Base-by-base conservation (phyloP, 2,329 filamentous ascomycete genomes). In the Incumbomyces lentus region DNA sequence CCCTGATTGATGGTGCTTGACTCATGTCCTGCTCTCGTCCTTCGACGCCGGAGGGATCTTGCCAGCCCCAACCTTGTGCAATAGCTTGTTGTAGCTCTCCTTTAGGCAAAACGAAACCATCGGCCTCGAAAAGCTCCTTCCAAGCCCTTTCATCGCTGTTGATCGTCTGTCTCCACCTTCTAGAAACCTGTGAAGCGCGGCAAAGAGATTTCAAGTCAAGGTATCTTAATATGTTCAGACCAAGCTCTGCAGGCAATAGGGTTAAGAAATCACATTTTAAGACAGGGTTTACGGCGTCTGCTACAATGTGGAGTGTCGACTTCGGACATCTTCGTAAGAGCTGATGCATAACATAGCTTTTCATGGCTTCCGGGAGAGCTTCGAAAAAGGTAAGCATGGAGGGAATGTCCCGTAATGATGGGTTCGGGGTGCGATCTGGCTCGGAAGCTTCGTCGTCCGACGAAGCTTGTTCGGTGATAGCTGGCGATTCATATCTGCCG, bases 281-380 rank as follows among this genome's bases (percentile, higher is more conserved):
- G 0, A 90, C 87, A 6, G 92, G 92, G 59, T 95, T 95, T 54
- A 98, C 89, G 12, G 88, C 81, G 55, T 88, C 82, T 31, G 90
- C 88, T 46, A 98, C 82, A 46, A 94, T 82, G 59, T 92, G 87
- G 4, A 98, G 72, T 0, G 89, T 95, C 35, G 87, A 83, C 55
- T 93, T 84, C 5, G 87, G 79, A 60, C 89, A 96, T 39, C 92
- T 78, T 47, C 86, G 82, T 19, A 98, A 75, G 46, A 98, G 79
- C 61, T 98, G 90, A 62, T 93, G 96, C 81, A 98, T 94, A 67
- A 98, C 82, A 61, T 94, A 94, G 0, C 84, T 85, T 67, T 98
- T 92, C 76, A 98, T 81, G 58, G 92, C 84, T 37, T 85, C 79
- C 1, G 90, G 88, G 74, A 98, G 84, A 6, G 84, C 78, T 62